Base-by-base conservation (phyloP, 257 asterid species). In the Eustoma russellianum region DNA sequence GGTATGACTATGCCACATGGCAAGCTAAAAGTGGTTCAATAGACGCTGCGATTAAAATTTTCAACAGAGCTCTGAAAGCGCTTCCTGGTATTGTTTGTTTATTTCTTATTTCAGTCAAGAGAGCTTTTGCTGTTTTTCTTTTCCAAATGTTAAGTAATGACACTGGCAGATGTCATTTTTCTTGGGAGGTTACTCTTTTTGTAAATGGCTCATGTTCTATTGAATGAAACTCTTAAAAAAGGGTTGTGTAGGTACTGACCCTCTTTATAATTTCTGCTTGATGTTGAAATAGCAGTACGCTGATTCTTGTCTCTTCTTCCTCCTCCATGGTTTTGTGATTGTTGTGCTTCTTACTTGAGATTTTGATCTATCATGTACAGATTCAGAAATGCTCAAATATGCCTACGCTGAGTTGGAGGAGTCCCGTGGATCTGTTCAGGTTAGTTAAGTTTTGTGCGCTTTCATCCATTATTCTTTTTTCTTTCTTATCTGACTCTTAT, bases 391-490 rank as follows among this genome's bases (percentile, higher is more conserved):
- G 95, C 84, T 92, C 24, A 88, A 77, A 75, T 92, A 92, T 72
- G 97, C 95, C 40, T 87, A 84, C 70, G 97, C 97, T 45, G 98
- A 92, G 75, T 81, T 92, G 65, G 98, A 92, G 67, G 98, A 92
- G 69, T 85, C 95, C 55, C 82, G 80, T 64, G 98, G 98, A 67
- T 78, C 95, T 38, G 61, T 74, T 69, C 94, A 85, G 94, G 98
- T 84, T 53, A 53, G 49, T 16, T 14, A 56, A 59, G 41, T 49
- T 57, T 28, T 38, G 44, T 18, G 28, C 33, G 53, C 56, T 53
- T 24, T 59, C 13, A 13, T 53, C 44, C 43, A 34, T 19, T 18
- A 28, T 13, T 15, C 54, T 52, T 62, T 28, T 44, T 55, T n/a
- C 44, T 33, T 9, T 6, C 43, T 38, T 38, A 38, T 38, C 6